Evolutionary conservation across 805 yeast species (phyloP).

Genomic region (Barnettozyma californica): DNA sequence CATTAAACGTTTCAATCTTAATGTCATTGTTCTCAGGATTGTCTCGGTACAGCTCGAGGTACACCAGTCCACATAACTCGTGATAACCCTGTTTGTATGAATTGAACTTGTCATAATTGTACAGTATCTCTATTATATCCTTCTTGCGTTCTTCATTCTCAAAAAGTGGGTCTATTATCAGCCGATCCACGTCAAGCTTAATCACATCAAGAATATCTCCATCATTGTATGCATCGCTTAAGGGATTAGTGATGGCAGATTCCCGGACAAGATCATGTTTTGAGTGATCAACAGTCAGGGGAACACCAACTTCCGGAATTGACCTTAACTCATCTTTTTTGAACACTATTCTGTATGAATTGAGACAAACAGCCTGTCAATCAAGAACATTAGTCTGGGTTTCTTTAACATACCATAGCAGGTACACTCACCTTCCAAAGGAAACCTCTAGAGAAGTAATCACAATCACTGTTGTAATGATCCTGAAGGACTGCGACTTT

Average conservation of each 20-base stretch:
- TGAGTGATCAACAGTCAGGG: not conserved
- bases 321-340: conserved; percentile 16
- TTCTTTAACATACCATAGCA: not conserved
- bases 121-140: conserved; percentile 22
- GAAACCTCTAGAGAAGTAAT: conserved; percentile 19
- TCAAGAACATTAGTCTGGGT: not conserved
- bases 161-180: conserved; percentile 24
- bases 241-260: conserved; percentile 8
- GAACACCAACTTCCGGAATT: conserved; percentile 5
- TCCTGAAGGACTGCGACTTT: conserved; percentile 21
- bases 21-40: conserved; percentile 16
- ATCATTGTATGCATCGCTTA: conserved; percentile 4
- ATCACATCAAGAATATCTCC: conserved; percentile 20
- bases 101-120: conserved; percentile 21
- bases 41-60: conserved; percentile 35
- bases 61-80: conserved; percentile 45
- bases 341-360: conserved; percentile 17
- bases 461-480: conserved; percentile 14
- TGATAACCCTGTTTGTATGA: conserved; percentile 47
- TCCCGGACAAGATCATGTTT: conserved; percentile 6
- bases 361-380: conserved; percentile 16
- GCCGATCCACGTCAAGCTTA: conserved; percentile 23
- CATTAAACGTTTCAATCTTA: conserved; percentile 36
- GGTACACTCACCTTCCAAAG: conserved; percentile 16
- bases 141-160: conserved; percentile 8